A percentile compares a stretch with the other conserved stretches of the same genome.
Evolutionary conservation across 176 grass and related monocot genomes (phyloP).

Genomic region (Aegilops bicornis): DNA sequence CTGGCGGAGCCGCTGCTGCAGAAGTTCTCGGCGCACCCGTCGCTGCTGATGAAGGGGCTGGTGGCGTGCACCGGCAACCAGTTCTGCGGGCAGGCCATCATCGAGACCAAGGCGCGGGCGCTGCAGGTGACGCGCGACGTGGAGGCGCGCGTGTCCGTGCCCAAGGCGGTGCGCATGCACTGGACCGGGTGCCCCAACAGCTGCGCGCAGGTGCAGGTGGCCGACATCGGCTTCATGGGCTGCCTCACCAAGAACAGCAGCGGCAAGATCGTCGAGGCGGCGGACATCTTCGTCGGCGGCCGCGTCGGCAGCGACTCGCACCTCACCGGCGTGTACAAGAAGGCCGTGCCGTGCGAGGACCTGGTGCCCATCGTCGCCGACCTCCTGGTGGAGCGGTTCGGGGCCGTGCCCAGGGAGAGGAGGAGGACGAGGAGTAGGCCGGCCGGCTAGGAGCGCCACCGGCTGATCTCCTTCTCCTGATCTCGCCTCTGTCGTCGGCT

Average conservation of each 20-base stretch:
- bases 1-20: conserved; percentile 66
- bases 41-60: conserved; percentile 64
- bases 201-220: conserved; percentile 96
- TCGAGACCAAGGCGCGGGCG: conserved; percentile 84
- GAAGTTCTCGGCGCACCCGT: conserved; percentile 63
- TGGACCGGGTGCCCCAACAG: conserved; percentile 85
- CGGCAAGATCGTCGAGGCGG: conserved; percentile 71
- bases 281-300: conserved; percentile 70
- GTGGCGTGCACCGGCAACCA: conserved; percentile 90
- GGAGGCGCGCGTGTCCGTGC: conserved; percentile 62
- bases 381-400: conserved; percentile 73
- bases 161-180: conserved; percentile 67
- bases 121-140: conserved; percentile 81
- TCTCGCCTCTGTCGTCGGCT: background rate
- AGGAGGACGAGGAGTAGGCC: conserved; percentile 78
- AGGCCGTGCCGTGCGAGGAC: conserved; percentile 81
- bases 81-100: conserved; percentile 97
- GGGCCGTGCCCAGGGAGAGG: conserved; percentile 59
- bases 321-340: conserved; percentile 70
- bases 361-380: conserved; percentile 71
- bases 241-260: conserved; percentile 64
- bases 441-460: background rate
- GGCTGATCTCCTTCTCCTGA: background rate
- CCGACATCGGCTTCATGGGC: conserved; percentile 95
- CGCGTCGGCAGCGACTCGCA: conserved; percentile 89